A percentile compares a stretch with the other conserved stretches of the same genome.
Evolutionary conservation across 768 basidiomycete genomes (phyloP).

Genomic region (Boletus vermiculosoides): DNA sequence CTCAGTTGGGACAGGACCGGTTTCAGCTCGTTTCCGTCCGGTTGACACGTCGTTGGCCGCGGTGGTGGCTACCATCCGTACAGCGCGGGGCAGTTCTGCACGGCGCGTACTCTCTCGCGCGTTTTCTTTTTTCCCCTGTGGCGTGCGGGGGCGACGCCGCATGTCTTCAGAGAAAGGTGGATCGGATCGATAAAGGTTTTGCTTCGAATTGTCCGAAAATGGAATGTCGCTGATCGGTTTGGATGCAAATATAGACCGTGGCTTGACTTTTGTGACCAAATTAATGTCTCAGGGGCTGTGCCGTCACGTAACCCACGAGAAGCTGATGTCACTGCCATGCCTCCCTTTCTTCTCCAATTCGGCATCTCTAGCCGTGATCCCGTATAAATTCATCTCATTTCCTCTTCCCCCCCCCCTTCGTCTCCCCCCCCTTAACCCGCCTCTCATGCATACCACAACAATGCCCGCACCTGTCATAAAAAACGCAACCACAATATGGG

Average conservation of each 20-base stretch:
- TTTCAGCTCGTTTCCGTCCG: slow-evolving; percentile 17
- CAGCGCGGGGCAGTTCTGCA: neutral
- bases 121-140: slow-evolving; percentile 16
- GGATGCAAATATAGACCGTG: slow-evolving; percentile 10
- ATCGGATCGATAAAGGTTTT: slow-evolving; percentile 22
- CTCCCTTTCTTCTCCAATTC: slow-evolving; percentile 30
- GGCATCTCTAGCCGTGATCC: slow-evolving; percentile 22
- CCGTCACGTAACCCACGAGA: slow-evolving; percentile 22
- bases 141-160: slow-evolving; percentile 16
- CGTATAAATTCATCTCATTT: slow-evolving; percentile 30
- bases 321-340: slow-evolving; percentile 35
- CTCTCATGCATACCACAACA: slow-evolving; percentile 21
- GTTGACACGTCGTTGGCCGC: slow-evolving; percentile 4
- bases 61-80: neutral
- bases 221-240: slow-evolving; percentile 7
- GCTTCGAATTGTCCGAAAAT: slow-evolving; percentile 1
- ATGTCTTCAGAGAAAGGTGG: neutral
- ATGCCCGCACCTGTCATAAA: slow-evolving; percentile 43
- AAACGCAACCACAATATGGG: slow-evolving; percentile 71
- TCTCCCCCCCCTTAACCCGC: neutral
- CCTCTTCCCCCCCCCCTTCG: neutral
- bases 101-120: neutral
- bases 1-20: neutral
- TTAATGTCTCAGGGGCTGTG: slow-evolving; percentile 30
- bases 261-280: slow-evolving; percentile 10